A percentile compares a stretch with the other conserved stretches of the same genome.
Evolutionary conservation across 441 rosid genomes (phyloP).

Genomic region (Pelargonium myrrhifolium): DNA sequence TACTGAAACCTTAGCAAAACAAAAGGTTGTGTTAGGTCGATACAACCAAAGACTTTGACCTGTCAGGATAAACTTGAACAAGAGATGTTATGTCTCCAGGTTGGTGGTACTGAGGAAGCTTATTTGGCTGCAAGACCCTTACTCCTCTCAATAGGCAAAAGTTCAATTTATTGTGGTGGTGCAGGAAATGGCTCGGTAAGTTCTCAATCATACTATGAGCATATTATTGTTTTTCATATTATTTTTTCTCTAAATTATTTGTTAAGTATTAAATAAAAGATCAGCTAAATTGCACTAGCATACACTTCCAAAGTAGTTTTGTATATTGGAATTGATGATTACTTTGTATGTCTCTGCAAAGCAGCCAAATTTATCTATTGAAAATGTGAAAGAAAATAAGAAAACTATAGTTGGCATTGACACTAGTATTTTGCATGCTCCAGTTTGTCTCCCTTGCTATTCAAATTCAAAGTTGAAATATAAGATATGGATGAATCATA

Average conservation of each 20-base stretch:
- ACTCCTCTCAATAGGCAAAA: slow-evolving; percentile 77
- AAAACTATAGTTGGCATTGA: background rate
- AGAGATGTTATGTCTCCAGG: slow-evolving; percentile 38
- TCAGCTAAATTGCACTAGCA: background rate
- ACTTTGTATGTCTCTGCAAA: background rate
- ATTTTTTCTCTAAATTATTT: background rate
- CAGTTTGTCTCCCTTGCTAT: background rate
- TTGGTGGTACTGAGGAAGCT: slow-evolving; percentile 77
- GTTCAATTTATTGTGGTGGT: slow-evolving; percentile 74
- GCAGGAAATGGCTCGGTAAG: slow-evolving; percentile 94
- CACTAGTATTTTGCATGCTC: background rate
- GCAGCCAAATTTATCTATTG: background rate
- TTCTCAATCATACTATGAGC: slow-evolving; percentile 10
- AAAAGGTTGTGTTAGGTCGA: slow-evolving; percentile 4
- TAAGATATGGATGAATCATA: background rate
- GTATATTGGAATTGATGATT: background rate
- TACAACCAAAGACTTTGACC: background rate
- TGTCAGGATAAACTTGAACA: slow-evolving; percentile 9
- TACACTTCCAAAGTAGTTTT: slow-evolving; percentile 2
- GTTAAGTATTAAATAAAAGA: background rate
- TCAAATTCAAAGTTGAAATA: background rate
- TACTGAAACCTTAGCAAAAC: background rate
- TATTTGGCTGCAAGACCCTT: slow-evolving; percentile 59
- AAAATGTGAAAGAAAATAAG: background rate
- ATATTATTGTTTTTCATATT: background rate